phyloP scores from a whole-genome alignment of 2,329 filamentous ascomycete genomes.

The Emergomyces orientalis region DNA sequence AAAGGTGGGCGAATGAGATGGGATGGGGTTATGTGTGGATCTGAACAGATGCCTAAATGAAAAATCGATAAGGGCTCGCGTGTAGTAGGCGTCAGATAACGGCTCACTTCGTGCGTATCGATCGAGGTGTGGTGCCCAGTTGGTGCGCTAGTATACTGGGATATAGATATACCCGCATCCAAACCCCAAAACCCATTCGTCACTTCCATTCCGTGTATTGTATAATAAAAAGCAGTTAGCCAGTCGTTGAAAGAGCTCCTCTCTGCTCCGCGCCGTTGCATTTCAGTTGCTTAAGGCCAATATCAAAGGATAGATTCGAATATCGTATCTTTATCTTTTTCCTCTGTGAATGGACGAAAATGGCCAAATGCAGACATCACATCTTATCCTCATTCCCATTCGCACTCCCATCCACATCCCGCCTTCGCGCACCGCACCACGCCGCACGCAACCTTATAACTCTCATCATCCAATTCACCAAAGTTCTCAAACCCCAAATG shows the following conservation, averaged over 20 bases:
- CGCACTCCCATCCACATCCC: not conserved
- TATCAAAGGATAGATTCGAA: not conserved
- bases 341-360: not conserved
- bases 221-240: too few species aligned
- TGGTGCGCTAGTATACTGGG: not conserved
- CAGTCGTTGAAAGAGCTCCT: not conserved
- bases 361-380: not conserved
- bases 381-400: not conserved
- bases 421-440: not conserved
- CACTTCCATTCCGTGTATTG: not conserved
- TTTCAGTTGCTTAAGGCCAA: not conserved
- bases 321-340: not conserved
- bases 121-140: not conserved
- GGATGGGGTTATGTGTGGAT: not conserved
- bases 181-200: not conserved
- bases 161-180: not conserved
- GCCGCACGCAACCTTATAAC: not conserved
- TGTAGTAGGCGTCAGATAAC: not conserved
- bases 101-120: not conserved
- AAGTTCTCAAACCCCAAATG: not conserved
- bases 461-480: not conserved
- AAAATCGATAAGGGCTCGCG: not conserved
- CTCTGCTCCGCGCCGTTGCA: not conserved
- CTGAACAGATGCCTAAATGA: not conserved
- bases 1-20: not conserved